Evolutionary conservation across 768 basidiomycete species (phyloP).

Genomic region (Agrocybe praecox): DNA sequence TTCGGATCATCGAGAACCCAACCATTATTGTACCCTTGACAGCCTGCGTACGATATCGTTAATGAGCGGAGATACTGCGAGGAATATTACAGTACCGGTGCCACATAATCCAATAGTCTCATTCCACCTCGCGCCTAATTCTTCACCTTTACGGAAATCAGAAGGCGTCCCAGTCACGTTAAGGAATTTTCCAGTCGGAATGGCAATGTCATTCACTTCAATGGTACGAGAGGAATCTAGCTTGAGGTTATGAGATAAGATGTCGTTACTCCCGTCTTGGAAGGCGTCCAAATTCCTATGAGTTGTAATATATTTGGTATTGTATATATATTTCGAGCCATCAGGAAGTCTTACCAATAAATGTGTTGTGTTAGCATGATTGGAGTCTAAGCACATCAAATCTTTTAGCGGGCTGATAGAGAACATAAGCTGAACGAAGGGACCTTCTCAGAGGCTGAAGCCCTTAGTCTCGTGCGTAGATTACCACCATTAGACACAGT

Average conservation of each 20-base stretch:
- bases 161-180: slow-evolving; percentile 32
- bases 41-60: slow-evolving; percentile 28
- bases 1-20: slow-evolving; percentile 49
- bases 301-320: background rate
- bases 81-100: slow-evolving; percentile 19
- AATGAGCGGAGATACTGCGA: background rate
- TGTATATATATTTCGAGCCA: background rate
- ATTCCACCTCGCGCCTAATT: slow-evolving; percentile 36
- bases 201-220: slow-evolving; percentile 36
- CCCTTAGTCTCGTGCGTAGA: slow-evolving; percentile 44
- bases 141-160: slow-evolving; percentile 40
- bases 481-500: slow-evolving; percentile 45
- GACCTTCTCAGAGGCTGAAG: slow-evolving; percentile 47
- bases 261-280: slow-evolving; percentile 38
- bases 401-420: background rate
- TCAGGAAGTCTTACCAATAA: slow-evolving; percentile 40
- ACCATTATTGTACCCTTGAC: slow-evolving; percentile 50
- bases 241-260: slow-evolving; percentile 34
- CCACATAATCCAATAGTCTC: slow-evolving; percentile 30
- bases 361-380: slow-evolving; percentile 60
- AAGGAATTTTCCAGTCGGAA: slow-evolving; percentile 40
- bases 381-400: slow-evolving; percentile 39
- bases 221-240: slow-evolving; percentile 35
- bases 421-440: background rate
- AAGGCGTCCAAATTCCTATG: slow-evolving; percentile 55